Evolutionary conservation across 345 rosid genomes (phyloP).

Genomic region (Angophora floribunda): DNA sequence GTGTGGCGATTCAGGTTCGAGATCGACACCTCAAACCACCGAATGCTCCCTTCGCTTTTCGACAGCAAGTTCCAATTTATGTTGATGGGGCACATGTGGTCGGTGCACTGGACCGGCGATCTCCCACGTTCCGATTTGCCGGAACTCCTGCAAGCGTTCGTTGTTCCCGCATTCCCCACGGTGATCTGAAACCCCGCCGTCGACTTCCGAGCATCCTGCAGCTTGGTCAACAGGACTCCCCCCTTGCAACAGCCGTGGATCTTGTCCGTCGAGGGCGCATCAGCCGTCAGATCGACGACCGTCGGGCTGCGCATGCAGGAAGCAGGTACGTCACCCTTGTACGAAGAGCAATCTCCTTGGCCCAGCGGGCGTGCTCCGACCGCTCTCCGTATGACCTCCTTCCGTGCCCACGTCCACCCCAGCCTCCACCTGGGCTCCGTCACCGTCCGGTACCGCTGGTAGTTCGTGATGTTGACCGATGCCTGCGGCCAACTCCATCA

Average conservation of each 20-base stretch:
- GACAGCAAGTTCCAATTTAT: background rate
- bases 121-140: background rate
- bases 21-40: background rate
- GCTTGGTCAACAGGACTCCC: background rate
- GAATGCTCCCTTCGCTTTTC: background rate
- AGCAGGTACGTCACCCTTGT: constrained; percentile 55
- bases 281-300: constrained; percentile 71
- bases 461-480: constrained; percentile 35
- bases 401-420: constrained; percentile 74
- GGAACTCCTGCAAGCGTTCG: background rate
- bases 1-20: background rate
- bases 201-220: background rate
- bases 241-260: constrained; percentile 40
- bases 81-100: background rate
- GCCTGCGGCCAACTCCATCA: background rate
- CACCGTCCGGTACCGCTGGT: constrained; percentile 79
- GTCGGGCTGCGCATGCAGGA: constrained; percentile 71
- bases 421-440: constrained; percentile 71
- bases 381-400: constrained; percentile 76
- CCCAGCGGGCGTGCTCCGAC: constrained; percentile 53
- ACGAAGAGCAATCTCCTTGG: constrained; percentile 80
- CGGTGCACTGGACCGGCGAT: background rate
- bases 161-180: background rate
- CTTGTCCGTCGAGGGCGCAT: constrained; percentile 57
- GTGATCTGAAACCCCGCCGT: background rate